Evolutionary conservation across 1,284 basidiomycete species (phyloP), one percentile per base, ranked within the genome.

Genomic region (Tilletia setariae): DNA sequence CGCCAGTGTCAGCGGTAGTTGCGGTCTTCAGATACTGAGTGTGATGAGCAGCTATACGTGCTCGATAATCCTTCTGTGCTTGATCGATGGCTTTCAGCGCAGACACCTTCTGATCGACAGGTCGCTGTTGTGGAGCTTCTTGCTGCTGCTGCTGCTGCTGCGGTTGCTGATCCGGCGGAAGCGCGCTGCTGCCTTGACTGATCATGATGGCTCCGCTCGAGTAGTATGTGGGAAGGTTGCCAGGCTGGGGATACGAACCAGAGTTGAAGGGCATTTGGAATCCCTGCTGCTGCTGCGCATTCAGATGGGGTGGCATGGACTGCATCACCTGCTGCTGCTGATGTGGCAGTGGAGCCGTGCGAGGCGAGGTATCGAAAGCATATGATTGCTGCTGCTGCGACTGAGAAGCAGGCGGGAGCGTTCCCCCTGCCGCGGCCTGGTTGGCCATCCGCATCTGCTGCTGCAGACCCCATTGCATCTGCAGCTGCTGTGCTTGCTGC

Each of bases 41-140:
- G 66, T 72, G 70, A 46, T 72, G 70, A 32, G 65, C 70, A 15
- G 69, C 65, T 28, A 72, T 72, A 15, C 63, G 53, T 2, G 70
- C 53, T 32, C 70, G 66, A 30, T 72, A 72, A 30, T 30, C 56
- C 28, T 21, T 11, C 30, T 61, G 56, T 1, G 56, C 56, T 6
- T 61, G 13, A 2, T 32, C 28, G 11, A 59, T n/a, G 21, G 3
- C 56, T 2, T n/a, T 30, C 21, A 7, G 19, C 19, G 21, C 21
- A 19, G 16, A 23, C 6, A 16, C 46, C 46, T 49, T 6, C 6
- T 19, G 19, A 49, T 16, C 46, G 46, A 16, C 6, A n/a, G 46
- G 46, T 16, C 16, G 19, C 16, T n/a, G 19, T 23, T 49, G n/a
- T n/a, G 9, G 43, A 19, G 11, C 9, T n/a, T 49, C n/a, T 23